A percentile compares a stretch with the other conserved stretches of the same genome.
These are phyloP conservation scores for Candida sakaeoensis DNA, from an alignment of 805 yeast species.

Conservation along the genomic window DNA sequence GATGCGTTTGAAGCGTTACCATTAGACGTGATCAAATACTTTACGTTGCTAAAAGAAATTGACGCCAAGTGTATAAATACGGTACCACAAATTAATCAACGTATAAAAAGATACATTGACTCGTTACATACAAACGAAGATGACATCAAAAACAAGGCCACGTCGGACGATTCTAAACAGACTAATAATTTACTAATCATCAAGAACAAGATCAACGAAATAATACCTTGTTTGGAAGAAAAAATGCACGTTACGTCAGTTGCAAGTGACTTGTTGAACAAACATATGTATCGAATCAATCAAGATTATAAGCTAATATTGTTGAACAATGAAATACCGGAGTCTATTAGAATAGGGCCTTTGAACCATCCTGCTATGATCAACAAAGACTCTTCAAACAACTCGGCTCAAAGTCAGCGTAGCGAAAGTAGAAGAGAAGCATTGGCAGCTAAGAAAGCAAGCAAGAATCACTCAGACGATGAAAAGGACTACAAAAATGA, in stretches of 20 bases:
- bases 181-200: conserved; percentile 32
- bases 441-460: conserved; percentile 79
- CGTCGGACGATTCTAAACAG: background rate
- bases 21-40: conserved; percentile 71
- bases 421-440: conserved; percentile 90
- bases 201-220: conserved; percentile 51
- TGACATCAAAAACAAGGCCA: conserved; percentile 1
- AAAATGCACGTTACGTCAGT: conserved; percentile 96
- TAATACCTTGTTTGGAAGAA: conserved; percentile 91
- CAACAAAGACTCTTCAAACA: conserved; percentile 38
- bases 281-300: conserved; percentile 70
- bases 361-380: conserved; percentile 90
- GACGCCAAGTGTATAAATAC: conserved; percentile 88
- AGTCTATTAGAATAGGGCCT: conserved; percentile 70
- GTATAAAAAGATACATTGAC: conserved; percentile 46
- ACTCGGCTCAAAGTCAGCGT: conserved; percentile 70
- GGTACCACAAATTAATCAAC: conserved; percentile 59
- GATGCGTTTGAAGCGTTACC: conserved; percentile 94
- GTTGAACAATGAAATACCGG: conserved; percentile 77
- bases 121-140: conserved; percentile 16
- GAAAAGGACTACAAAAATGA: conserved; percentile 1
- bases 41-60: conserved; percentile 85
- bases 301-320: conserved; percentile 75
- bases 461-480: conserved; percentile 27
- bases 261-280: conserved; percentile 72